Base-by-base conservation (phyloP, 2,329 filamentous ascomycete genomes). In the Aspergillus carbonarius region DNA sequence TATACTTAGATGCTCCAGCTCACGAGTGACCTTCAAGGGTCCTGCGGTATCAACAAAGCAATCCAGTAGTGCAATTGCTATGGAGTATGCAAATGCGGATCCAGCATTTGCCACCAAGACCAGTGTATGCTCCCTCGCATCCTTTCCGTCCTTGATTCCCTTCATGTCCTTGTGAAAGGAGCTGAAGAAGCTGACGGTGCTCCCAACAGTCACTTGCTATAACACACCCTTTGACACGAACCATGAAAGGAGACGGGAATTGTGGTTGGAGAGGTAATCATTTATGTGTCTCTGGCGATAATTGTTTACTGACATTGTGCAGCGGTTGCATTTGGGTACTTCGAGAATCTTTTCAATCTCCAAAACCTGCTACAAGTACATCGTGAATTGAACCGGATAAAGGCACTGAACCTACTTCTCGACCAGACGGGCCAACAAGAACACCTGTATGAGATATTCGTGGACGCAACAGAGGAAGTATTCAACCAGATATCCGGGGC, bases 191-290 rank as follows among this genome's bases (percentile, higher is more conserved):
- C 60, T 71, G 25, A 64, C 60, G 46, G 12, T 35, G 61, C 47
- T 30, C n/a, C 40, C n/a, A 46, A 54, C 66, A 96, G 92, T 84
- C 88, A 18, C 83, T 99, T 55, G 89, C 92, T 6, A 83, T 88
- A 68, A 91, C 89, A 57, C 96, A 96, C 75, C 90, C 91, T 18
- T 88, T 92, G 72, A 96, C 93, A 72, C 91, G 95, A 56, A 88
- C 88, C 10, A 87, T 96, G 73, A 88, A 90, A 75, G 93, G 95
- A 54, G 93, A 98, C 78, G 95, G 95, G 59, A 96, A 96, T 73
- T 98, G 95, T 77, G 95, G 93, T 70, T 98, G 95, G 93, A 86
- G 93, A 88, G 95, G 93, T 97, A 83, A 81, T 88, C 79, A 66
- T 63, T 64, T 54, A n/a, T 13, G 50, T 46, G n/a, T 57, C 44